Percentiles rank a stretch among this genome's conserved stretches.
These are phyloP conservation scores for Leccinum rimulosum DNA, from an alignment of 768 basidiomycete species.

Conservation along the genomic window DNA sequence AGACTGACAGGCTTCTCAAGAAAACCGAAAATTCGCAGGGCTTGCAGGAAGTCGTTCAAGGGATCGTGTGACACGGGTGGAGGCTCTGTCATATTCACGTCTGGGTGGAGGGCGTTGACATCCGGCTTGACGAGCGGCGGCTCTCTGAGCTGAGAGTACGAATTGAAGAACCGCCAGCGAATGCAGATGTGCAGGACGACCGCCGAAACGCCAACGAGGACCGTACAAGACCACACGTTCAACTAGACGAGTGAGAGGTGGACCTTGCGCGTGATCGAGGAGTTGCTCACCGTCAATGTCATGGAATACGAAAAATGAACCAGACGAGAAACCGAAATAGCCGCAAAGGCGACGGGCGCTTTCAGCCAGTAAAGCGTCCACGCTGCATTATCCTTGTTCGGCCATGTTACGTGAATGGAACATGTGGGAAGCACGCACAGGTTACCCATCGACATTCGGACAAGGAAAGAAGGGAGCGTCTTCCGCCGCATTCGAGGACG, in stretches of 20 bases:
- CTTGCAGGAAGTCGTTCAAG: constrained; percentile 94
- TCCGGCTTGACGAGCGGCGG: constrained; percentile 80
- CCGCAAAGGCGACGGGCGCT: constrained; percentile 72
- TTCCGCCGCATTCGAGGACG: constrained; percentile 32
- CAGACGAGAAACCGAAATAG: constrained; percentile 77
- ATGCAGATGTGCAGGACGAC: constrained; percentile 81
- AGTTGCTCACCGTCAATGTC: constrained; percentile 70
- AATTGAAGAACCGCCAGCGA: constrained; percentile 75
- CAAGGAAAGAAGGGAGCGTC: constrained; percentile 70
- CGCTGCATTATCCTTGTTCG: constrained; percentile 42
- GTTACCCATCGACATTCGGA: constrained; percentile 86
- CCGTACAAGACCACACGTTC: constrained; percentile 87
- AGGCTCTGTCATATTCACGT: constrained; percentile 75
- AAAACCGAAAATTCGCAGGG: constrained; percentile 96
- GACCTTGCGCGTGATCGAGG: background rate
- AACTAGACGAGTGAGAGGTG: constrained; percentile 44
- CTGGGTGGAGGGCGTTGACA: constrained; percentile 86
- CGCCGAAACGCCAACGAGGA: constrained; percentile 66
- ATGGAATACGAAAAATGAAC: constrained; percentile 88
- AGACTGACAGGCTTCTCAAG: constrained; percentile 85
- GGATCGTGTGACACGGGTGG: constrained; percentile 90
- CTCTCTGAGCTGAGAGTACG: constrained; percentile 74
- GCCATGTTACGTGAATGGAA: constrained; percentile 1
- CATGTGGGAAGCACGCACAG: constrained; percentile 45
- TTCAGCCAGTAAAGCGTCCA: constrained; percentile 84